Evolutionary conservation across 225 moss, liverwort and hornwort species (phyloP), one percentile per base, ranked within the genome.

Genomic region (Sphagnum contortum): DNA sequence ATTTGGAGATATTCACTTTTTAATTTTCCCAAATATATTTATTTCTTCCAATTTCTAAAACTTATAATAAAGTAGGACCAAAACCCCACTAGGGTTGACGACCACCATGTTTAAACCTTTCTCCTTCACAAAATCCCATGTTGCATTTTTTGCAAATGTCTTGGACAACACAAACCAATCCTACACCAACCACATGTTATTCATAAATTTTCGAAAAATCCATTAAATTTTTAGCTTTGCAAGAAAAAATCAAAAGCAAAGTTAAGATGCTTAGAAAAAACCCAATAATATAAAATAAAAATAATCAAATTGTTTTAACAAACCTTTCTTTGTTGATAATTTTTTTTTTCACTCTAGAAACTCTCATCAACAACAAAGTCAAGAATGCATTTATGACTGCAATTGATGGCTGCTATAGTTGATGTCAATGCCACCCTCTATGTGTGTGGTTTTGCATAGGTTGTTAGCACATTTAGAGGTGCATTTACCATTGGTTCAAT

Each of bases 151-250:
- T 4, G 81, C 85, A 69, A 70, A 58, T 3, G 71, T 58, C 66
- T 85, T 85, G 14, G 81, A 77, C 65, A 85, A 72, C 52, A 75
- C 72, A 49, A 79, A 81, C 85, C 81, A 85, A 60, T 81, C 78
- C 85, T 85, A 74, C 72, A 64, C 50, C 6, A 52, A 5, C 9
- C 52, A 9, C 6, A 5, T 52, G 7, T 5, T 6, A 5, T 5
- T 6, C 6, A 7, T n/a, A n/a, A 44, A 50, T 5, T 29, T 9
- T 8, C 29, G 0, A 0, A 52, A 5, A 52, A 5, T 45, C 8
- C 52, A 6, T 52, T 52, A 5, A 29, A 29, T 29, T 6, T 0
- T 52, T 5, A 52, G 6, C 9, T 52, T 52, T 5, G 6, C 6
- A 5, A 6, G 52, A 52, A 9, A 52, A 52, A 6, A 5, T 9